Percentiles rank a stretch among this genome's conserved stretches.
phyloP scores from a whole-genome alignment of 2,329 filamentous ascomycete species.

The Chaetomium globosum region DNA sequence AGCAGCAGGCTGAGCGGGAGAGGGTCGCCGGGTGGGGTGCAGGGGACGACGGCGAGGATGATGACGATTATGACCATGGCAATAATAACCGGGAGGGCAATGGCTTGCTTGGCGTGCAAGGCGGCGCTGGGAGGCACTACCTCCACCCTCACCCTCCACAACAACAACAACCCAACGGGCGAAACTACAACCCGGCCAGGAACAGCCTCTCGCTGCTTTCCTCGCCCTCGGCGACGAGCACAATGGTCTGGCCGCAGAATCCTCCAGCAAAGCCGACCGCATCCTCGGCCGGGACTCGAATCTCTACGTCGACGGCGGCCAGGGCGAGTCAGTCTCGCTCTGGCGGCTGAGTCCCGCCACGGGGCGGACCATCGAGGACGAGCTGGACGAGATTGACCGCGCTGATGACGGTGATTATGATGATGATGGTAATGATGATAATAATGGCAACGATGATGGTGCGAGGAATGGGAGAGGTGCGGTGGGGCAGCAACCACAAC shows the following conservation, averaged over 20 bases:
- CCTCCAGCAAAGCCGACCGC: slow-evolving; percentile 60
- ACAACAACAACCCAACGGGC: slow-evolving; percentile 22
- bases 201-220: not conserved
- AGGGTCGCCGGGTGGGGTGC: slow-evolving; percentile 68
- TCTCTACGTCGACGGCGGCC: slow-evolving; percentile 53
- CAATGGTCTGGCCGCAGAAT: slow-evolving; percentile 41
- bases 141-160: slow-evolving; percentile 26
- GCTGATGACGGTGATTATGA: slow-evolving; percentile 26
- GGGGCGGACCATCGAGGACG: slow-evolving; percentile 50
- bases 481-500: not conserved
- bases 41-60: slow-evolving; percentile 39
- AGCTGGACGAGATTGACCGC: slow-evolving; percentile 43
- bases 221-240: slow-evolving; percentile 13
- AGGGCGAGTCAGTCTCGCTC: slow-evolving; percentile 46
- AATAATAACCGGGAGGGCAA: not conserved
- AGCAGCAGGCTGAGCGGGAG: slow-evolving; percentile 65
- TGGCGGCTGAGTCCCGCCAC: slow-evolving; percentile 49
- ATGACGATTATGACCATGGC: slow-evolving; percentile 16
- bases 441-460: not conserved
- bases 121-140: slow-evolving; percentile 44
- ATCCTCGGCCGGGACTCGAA: slow-evolving; percentile 61
- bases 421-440: slow-evolving; percentile 3
- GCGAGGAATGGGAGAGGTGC: not conserved
- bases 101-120: not conserved
- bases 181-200: slow-evolving; percentile 3